Evolutionary conservation across 257 asterid species (phyloP), one percentile per base, ranked within the genome.

Genomic region (Nicotiana otophora): DNA sequence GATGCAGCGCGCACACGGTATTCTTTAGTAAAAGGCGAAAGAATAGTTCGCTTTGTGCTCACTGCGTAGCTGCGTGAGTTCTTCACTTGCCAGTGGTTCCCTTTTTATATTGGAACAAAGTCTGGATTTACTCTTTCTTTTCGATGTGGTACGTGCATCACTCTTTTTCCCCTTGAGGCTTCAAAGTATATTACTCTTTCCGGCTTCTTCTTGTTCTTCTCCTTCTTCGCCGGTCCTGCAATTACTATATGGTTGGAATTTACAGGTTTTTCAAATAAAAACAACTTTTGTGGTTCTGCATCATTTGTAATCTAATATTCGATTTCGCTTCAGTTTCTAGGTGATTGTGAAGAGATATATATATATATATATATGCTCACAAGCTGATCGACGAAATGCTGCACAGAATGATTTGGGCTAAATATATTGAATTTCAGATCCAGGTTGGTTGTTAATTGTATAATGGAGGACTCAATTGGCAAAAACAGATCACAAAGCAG

Each of bases 391-490:
- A 46, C 26, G 79, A 72, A 72, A 72, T 23, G 39, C 19, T 19
- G 33, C 79, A 46, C 16, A 53, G 58, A 53, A 53, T 4, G 58
- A 11, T 53, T 3, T 5, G 60, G 39, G 23, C 33, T 34, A 16
- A 19, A 2, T 42, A 39, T 42, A 11, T 70, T 70, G 62, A 74
- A 46, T 23, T 48, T 74, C 51, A 4, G 4, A 7, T 46, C 39
- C 48, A 74, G 79, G 79, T 74, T 74, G 23, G 42, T 23, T 23
- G 7, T 7, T 74, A 23, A 57, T 60, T 30, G 72, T 60, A 34
- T 28, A 68, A 68, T 26, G 77, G 33, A 61, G 51, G 61, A 46
- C 83, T 74, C 77, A 75, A 23, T 76, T 78, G 66, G 76, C 6
- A 67, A 81, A 78, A 48, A 33, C 6, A 31, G 55, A 55, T 31